phyloP scores from a whole-genome alignment of 2,329 filamentous ascomycete genomes.

The Stachybotrys chartarum region DNA sequence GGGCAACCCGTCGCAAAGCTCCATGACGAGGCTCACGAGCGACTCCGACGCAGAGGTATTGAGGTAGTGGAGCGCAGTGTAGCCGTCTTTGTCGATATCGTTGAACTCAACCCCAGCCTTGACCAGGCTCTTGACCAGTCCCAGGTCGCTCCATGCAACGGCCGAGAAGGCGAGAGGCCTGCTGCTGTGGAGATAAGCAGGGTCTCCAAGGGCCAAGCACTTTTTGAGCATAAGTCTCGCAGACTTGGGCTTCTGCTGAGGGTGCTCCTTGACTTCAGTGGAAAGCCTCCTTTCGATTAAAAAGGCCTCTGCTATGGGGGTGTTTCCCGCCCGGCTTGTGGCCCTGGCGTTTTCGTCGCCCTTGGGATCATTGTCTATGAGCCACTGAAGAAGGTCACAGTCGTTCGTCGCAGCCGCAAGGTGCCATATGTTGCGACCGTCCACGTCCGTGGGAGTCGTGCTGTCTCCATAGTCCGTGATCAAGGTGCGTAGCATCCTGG shows the following conservation, averaged over 20 bases:
- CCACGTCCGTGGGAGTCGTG: slow-evolving; percentile 20
- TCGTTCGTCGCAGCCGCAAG: slow-evolving; percentile 25
- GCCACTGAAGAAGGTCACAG: slow-evolving; percentile 17
- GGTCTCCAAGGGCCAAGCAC: background rate
- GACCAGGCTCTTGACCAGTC: slow-evolving; percentile 13
- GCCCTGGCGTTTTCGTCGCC: slow-evolving; percentile 17
- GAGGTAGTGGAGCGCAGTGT: slow-evolving; percentile 14
- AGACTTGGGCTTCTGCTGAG: slow-evolving; percentile 2
- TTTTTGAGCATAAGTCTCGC: slow-evolving; percentile 11
- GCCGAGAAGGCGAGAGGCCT: slow-evolving; percentile 10
- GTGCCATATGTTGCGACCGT: slow-evolving; percentile 30
- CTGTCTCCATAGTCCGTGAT: slow-evolving; percentile 14
- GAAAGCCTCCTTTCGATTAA: slow-evolving; percentile 6
- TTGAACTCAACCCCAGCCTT: slow-evolving; percentile 9
- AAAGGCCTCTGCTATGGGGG: slow-evolving; percentile 24
- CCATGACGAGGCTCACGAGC: slow-evolving; percentile 15
- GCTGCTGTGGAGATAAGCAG: slow-evolving; percentile 1
- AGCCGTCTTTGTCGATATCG: slow-evolving; percentile 6
- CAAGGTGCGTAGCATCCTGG: slow-evolving; percentile 15
- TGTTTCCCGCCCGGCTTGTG: slow-evolving; percentile 11
- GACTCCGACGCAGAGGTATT: slow-evolving; percentile 14
- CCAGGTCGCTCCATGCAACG: slow-evolving; percentile 18
- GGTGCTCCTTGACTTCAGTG: background rate
- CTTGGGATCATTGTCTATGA: slow-evolving; percentile 20
- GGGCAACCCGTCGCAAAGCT: slow-evolving; percentile 9